Evolutionary conservation across 768 basidiomycete species (phyloP).

Genomic region (Dioszegia hungarica): DNA sequence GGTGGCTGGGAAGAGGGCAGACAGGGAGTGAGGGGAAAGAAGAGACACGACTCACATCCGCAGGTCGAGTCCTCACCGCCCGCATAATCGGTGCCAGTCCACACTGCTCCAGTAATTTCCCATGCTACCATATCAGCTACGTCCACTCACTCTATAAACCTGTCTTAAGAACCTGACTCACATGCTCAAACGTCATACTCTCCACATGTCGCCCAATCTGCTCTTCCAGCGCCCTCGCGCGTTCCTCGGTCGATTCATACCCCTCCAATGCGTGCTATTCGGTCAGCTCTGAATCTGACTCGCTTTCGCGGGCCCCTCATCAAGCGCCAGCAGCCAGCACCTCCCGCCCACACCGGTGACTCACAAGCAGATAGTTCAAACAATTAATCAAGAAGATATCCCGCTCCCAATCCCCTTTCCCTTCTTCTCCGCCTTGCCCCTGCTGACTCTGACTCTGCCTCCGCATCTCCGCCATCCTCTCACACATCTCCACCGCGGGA

Average conservation of each 20-base stretch:
- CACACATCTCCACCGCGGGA: slow-evolving; percentile 73
- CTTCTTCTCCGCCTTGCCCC: slow-evolving; percentile 28
- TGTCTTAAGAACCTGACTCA: slow-evolving; percentile 50
- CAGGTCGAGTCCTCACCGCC: slow-evolving; percentile 47
- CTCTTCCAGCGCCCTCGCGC: slow-evolving; percentile 58
- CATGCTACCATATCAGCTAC: slow-evolving; percentile 41
- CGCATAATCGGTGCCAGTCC: slow-evolving; percentile 51
- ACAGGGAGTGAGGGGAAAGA: background rate
- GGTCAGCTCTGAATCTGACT: background rate
- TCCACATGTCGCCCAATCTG: slow-evolving; percentile 62
- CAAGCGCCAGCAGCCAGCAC: too few species aligned
- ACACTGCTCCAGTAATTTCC: slow-evolving; percentile 49
- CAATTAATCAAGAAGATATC: slow-evolving; percentile 83
- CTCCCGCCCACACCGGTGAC: too few species aligned
- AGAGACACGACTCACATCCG: slow-evolving; percentile 39
- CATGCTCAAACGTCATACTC: slow-evolving; percentile 74
- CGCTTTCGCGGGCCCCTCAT: slow-evolving; percentile 51
- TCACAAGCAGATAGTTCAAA: slow-evolving; percentile 72
- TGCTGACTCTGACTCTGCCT: too few species aligned
- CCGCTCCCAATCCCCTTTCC: slow-evolving; percentile 73
- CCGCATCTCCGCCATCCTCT: slow-evolving; percentile 59
- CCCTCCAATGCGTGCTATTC: slow-evolving; percentile 42
- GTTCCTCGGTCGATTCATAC: slow-evolving; percentile 35
- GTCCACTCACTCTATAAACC: too few species aligned
- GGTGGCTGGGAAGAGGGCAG: too few species aligned